phyloP scores from a whole-genome alignment of 768 basidiomycete genomes.

The Pleurotus eryngii region DNA sequence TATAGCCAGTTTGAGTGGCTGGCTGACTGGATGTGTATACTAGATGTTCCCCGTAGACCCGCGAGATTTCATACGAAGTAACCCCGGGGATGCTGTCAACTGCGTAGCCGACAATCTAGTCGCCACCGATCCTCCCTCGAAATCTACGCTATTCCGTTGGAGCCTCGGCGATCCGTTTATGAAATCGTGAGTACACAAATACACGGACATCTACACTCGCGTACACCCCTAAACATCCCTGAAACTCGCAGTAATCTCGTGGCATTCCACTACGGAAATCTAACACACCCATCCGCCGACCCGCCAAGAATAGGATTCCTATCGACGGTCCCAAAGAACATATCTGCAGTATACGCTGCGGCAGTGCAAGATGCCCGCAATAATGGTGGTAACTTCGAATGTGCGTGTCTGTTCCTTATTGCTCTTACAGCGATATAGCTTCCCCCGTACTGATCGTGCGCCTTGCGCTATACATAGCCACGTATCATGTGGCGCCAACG shows the following conservation, averaged over 20 bases:
- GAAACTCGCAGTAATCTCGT: constrained; percentile 45
- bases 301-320: constrained; percentile 66
- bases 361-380: constrained; percentile 33
- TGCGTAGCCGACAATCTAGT: constrained; percentile 58
- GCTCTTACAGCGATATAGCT: background rate
- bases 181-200: constrained; percentile 50
- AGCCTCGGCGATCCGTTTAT: constrained; percentile 71
- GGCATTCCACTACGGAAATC: constrained; percentile 70
- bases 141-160: constrained; percentile 60
- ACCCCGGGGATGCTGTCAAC: constrained; percentile 30
- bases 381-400: constrained; percentile 36
- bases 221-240: background rate
- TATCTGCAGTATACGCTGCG: constrained; percentile 31
- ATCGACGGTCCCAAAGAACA: constrained; percentile 58
- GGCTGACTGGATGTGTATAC: too few species aligned
- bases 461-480: too few species aligned
- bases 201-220: background rate
- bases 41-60: constrained; percentile 67
- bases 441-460: background rate
- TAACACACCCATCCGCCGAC: constrained; percentile 63
- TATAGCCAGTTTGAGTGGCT: too few species aligned
- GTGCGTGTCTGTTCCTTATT: constrained; percentile 17
- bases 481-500: constrained; percentile 32
- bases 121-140: constrained; percentile 54
- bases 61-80: constrained; percentile 64